Base-by-base conservation (phyloP, 352 stramenopile genomes). In the Globisporangium emineosum region DNA sequence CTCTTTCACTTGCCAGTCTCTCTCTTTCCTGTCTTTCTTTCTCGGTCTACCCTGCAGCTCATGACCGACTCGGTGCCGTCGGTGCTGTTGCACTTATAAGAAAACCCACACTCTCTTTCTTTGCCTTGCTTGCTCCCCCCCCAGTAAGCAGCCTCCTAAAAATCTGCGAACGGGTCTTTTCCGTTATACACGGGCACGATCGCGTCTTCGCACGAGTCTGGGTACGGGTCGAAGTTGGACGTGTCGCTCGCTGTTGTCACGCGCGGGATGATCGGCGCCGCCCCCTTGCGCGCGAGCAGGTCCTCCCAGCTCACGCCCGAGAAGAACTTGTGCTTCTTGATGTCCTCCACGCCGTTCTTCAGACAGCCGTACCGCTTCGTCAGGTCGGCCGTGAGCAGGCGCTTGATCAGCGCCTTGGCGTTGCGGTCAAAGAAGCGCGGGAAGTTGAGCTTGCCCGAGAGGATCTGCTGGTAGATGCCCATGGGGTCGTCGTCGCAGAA, bases 271-370 rank as follows among this genome's bases (percentile, higher is more conserved):
- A 98, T 98, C 57, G 96, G 96, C 30, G 94, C 86, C 7, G 89
- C 75, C 10, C 97, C 76, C 70, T 98, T 96, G 71, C 86, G 79
- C 64, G 86, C 79, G 21, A 98, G 61, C 30, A 98, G 70, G 51
- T 92, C 83, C 23, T 97, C 87, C 79, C 91, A 99, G 71, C 96
- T 90, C 37, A 98, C 71, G 40, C 89, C 90, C 21, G 74, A 67
- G 68, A 98, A 98, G 75, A 96, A 99, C 77, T 98, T 98, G 82
- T 98, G 91, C 61, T 97, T 97, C 79, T 98, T 98, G 60, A 99
- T 97, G 71, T 99, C 97, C 42, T 93, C 73, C 3, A 96, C 91
- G 8, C 96, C 96, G 62, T 91, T 94, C 84, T 98, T 98, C 25
- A 99, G 78, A 78, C 95, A 99, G 37, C 97, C 97, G 66, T 97